Percentiles rank a stretch among this genome's conserved stretches.
These are phyloP conservation scores for Tremella mesenterica DNA, from an alignment of 768 basidiomycete genomes.

Conservation along the genomic window DNA sequence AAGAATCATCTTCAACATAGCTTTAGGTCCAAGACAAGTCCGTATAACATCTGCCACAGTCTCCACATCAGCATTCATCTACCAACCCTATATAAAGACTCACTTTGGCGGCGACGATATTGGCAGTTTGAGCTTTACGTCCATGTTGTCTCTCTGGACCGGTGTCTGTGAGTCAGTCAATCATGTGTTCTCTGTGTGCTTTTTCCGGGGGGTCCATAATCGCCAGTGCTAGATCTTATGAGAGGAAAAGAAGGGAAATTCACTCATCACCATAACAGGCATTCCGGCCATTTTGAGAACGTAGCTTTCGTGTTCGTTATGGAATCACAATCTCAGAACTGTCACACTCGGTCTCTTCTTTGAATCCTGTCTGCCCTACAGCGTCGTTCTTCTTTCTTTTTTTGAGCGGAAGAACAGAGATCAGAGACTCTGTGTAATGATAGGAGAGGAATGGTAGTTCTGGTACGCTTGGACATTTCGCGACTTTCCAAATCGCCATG, in stretches of 20 bases:
- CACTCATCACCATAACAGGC: slow-evolving; percentile 44
- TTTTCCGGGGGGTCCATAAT: too few relatives aligned
- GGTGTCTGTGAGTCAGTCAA: slow-evolving; percentile 55
- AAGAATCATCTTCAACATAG: slow-evolving; percentile 99
- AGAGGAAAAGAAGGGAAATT: slow-evolving; percentile 10
- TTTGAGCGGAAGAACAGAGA: too few relatives aligned
- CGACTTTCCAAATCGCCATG: too few relatives aligned
- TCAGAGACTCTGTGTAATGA: too few relatives aligned
- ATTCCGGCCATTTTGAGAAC: slow-evolving; percentile 8
- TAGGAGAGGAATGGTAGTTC: too few relatives aligned
- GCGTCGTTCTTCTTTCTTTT: too few relatives aligned
- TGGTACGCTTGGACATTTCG: too few relatives aligned
- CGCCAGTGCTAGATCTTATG: too few relatives aligned
- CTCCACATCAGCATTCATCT: slow-evolving; percentile 47
- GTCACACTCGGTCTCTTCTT: too few relatives aligned
- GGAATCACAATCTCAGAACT: too few relatives aligned
- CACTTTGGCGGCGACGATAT: slow-evolving; percentile 95
- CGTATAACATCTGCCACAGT: slow-evolving; percentile 96
- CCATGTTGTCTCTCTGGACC: slow-evolving; percentile 90
- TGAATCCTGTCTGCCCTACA: too few relatives aligned
- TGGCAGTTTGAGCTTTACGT: slow-evolving; percentile 89
- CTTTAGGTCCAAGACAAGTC: slow-evolving; percentile 92
- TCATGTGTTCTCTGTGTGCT: background rate
- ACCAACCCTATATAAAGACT: slow-evolving; percentile 17
- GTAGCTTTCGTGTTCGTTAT: too few relatives aligned